Base-by-base conservation (phyloP, 345 rosid genomes). In the Hibiscus tridactylites region DNA sequence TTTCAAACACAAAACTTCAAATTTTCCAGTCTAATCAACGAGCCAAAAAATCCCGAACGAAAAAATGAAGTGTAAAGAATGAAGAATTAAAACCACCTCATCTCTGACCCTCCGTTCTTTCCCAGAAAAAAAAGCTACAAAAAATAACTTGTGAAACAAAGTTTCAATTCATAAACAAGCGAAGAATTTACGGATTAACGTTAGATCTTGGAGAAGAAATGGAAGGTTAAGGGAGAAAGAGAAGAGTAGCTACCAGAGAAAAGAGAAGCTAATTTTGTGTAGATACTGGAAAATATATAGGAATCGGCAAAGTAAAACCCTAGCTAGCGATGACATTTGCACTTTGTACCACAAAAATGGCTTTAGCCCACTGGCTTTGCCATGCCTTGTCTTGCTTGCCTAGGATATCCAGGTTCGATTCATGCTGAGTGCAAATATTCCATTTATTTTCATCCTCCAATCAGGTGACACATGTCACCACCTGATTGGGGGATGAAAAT, bases 51-150 rank as follows among this genome's bases (percentile, higher is more conserved):
- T n/a, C n/a, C 8, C 0, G 21, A 37, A 8, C 3, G 29, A 4
- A 3, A 46, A 46, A 58, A 49, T 50, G 10, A 19, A 6, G 9
- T 13, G 9, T 24, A 15, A 13, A 24, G 3, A 15, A 5, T 2
- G 3, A 37, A 5, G 16, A 54, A 7, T 44, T 33, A 52, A 24
- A 57, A 71, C 64, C 24, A 81, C 85, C 85, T 82, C 82, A 79
- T 79, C 69, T 19, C 39, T 50, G 72, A 56, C 28, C 16, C 76
- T 21, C 33, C 0, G 39, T 16, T 4, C 2, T 46, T 66, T 24
- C 74, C n/a, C 6, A 31, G 12, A 49, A 17, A 11, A 31, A 53
- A 28, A n/a, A n/a, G 13, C 12, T 54, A 3, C 17, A 47, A n/a
- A 0, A 53, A 62, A 11, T n/a, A 10, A 16, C 58, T 79, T 79